phyloP scores from a whole-genome alignment of 192 early-diverging fungal species.

The Coemansia sp. region DNA sequence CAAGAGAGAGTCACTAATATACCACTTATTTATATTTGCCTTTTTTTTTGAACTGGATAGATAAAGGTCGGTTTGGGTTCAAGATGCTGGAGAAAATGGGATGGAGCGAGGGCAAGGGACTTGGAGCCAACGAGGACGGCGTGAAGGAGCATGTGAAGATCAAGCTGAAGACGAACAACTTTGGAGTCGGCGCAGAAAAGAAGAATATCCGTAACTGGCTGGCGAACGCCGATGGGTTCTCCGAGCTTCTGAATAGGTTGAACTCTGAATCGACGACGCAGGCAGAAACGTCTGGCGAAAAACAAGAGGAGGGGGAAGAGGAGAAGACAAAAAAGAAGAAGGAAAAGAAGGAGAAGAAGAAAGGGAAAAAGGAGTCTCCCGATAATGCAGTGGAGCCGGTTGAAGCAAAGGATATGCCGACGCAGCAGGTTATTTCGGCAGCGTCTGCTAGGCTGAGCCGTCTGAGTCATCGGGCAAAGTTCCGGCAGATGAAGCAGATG shows the following conservation, averaged over 20 bases:
- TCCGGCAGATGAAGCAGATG: constrained; percentile 49
- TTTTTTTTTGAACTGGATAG: constrained; percentile 26
- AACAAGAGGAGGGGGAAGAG: constrained; percentile 11
- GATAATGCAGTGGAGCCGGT: constrained; percentile 1
- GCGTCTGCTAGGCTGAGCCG: constrained; percentile 7
- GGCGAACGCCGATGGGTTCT: constrained; percentile 85
- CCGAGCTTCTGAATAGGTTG: constrained; percentile 72
- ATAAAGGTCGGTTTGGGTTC: constrained; percentile 81
- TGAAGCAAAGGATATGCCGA: neutral
- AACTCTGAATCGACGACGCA: constrained; percentile 59
- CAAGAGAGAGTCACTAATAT: too few relatives aligned
- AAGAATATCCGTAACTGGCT: constrained; percentile 93
- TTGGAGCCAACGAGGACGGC: constrained; percentile 87
- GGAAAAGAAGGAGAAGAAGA: constrained; percentile 22
- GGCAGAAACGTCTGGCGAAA: constrained; percentile 14
- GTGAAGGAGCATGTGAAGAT: constrained; percentile 82
- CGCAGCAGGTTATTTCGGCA: constrained; percentile 8
- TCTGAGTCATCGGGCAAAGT: constrained; percentile 37
- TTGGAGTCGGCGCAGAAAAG: constrained; percentile 87
- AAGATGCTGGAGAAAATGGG: constrained; percentile 95
- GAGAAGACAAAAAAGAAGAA: constrained; percentile 37
- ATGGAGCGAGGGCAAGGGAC: constrained; percentile 89
- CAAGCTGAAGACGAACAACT: constrained; percentile 76
- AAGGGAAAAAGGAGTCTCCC: constrained; percentile 18
- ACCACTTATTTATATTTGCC: neutral